Evolutionary conservation across 2,329 filamentous ascomycete genomes (phyloP).

Genomic region (Calonectria montana): DNA sequence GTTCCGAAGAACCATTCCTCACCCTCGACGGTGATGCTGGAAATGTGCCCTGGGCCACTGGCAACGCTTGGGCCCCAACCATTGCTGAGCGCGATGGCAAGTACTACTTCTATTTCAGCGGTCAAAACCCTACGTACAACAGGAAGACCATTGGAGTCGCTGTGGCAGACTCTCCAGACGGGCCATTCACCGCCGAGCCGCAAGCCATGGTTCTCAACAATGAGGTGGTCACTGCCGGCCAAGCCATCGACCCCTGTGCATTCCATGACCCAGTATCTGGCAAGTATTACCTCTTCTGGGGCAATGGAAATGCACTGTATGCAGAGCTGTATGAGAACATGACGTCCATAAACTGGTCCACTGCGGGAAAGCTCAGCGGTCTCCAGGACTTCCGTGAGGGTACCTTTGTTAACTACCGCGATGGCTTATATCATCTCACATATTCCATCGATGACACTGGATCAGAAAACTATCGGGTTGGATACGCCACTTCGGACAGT

Average conservation of each 20-base stretch:
- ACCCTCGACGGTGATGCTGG: slow-evolving; percentile 57
- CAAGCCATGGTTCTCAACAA: slow-evolving; percentile 63
- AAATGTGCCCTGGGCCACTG: slow-evolving; percentile 72
- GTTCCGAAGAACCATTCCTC: slow-evolving; percentile 54
- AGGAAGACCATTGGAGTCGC: slow-evolving; percentile 71
- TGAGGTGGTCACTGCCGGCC: slow-evolving; percentile 53
- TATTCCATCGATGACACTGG: slow-evolving; percentile 61
- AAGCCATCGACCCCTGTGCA: slow-evolving; percentile 70
- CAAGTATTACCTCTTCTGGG: slow-evolving; percentile 72
- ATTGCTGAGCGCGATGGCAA: slow-evolving; percentile 69
- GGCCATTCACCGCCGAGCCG: slow-evolving; percentile 67
- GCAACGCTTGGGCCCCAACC: slow-evolving; percentile 76
- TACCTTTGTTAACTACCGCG: slow-evolving; percentile 56
- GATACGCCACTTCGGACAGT: slow-evolving; percentile 55
- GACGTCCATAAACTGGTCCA: slow-evolving; percentile 54
- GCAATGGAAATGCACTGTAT: slow-evolving; percentile 56
- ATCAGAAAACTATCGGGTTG: slow-evolving; percentile 58
- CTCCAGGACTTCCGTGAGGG: slow-evolving; percentile 56
- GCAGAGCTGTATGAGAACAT: slow-evolving; percentile 59
- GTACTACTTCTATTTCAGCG: slow-evolving; percentile 73
- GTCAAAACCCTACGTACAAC: slow-evolving; percentile 63
- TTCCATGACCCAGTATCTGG: slow-evolving; percentile 70
- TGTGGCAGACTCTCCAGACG: slow-evolving; percentile 65
- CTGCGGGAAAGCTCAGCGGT: slow-evolving; percentile 47
- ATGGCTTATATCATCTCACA: slow-evolving; percentile 59